These are phyloP conservation scores for Microdochium trichocladiopsis DNA, from an alignment of 2,329 filamentous ascomycete species.

Conservation along the genomic window DNA sequence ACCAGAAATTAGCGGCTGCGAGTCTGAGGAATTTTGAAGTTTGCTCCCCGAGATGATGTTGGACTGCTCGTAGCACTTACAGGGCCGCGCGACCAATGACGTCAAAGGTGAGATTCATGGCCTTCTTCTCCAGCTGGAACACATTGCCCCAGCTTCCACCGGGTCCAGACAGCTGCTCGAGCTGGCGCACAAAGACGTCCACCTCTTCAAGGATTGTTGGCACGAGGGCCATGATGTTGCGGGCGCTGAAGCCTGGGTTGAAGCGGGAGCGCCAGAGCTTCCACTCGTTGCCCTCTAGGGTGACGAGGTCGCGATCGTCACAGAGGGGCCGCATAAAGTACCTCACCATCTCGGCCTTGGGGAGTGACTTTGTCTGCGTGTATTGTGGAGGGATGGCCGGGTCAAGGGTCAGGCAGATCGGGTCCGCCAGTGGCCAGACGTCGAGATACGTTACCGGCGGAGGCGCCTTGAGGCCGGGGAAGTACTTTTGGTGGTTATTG, in stretches of 20 bases:
- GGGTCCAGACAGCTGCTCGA: conserved; percentile 10
- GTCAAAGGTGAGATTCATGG: conserved; percentile 17
- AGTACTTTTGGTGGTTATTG: conserved; percentile 9
- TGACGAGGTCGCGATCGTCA: conserved; percentile 23
- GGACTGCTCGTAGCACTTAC: conserved; percentile 10
- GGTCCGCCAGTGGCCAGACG: conserved; percentile 25
- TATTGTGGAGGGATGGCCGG: conserved; percentile 29
- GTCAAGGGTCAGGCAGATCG: conserved; percentile 26
- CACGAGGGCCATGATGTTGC: conserved; percentile 25
- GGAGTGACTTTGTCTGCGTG: conserved; percentile 24
- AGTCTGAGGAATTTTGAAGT: too few relatives aligned
- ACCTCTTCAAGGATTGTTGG: conserved; percentile 23
- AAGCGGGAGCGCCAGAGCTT: conserved; percentile 25
- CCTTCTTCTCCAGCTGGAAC: conserved; percentile 17
- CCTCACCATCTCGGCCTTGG: conserved; percentile 20
- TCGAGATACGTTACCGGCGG: conserved; percentile 24
- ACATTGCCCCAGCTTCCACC: conserved; percentile 8
- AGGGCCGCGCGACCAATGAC: conserved; percentile 19
- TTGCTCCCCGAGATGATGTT: too few relatives aligned
- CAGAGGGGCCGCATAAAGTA: conserved; percentile 20
- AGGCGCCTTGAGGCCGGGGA: neutral
- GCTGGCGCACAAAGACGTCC: conserved; percentile 13
- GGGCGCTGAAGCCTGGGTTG: conserved; percentile 28
- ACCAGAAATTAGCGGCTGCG: too few relatives aligned
- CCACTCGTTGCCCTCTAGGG: conserved; percentile 29